These are phyloP conservation scores for Solanum sitiens DNA, from an alignment of 257 asterid genomes.

Conservation along the genomic window DNA sequence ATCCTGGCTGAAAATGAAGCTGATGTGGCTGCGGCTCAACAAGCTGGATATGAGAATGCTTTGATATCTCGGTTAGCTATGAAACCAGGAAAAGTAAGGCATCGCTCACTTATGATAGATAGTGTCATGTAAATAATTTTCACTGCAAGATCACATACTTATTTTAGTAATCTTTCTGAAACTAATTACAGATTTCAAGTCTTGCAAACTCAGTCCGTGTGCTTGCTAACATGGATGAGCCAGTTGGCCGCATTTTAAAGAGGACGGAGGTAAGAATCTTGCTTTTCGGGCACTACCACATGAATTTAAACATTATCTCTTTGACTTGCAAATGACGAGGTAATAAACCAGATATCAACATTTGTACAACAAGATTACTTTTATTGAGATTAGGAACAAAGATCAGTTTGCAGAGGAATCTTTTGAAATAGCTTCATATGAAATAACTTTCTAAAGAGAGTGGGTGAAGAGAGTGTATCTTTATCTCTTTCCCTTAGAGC, in stretches of 20 bases:
- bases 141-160: not conserved
- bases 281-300: not conserved
- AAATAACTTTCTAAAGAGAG: not conserved
- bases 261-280: slow-evolving; percentile 51
- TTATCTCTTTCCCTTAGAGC: not conserved
- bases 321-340: not conserved
- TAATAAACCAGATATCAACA: not conserved
- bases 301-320: not conserved
- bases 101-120: not conserved
- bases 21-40: slow-evolving; percentile 53
- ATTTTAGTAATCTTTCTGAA: not conserved
- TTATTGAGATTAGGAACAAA: not conserved
- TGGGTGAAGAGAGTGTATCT: not conserved
- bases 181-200: slow-evolving; percentile 26
- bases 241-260: slow-evolving; percentile 57
- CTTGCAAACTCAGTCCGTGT: slow-evolving; percentile 63
- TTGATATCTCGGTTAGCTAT: slow-evolving; percentile 58
- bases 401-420: not conserved
- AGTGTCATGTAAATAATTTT: not conserved
- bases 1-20: slow-evolving; percentile 51
- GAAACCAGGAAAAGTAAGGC: slow-evolving; percentile 49
- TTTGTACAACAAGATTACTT: not conserved
- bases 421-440: not conserved
- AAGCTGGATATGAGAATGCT: slow-evolving; percentile 60
- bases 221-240: slow-evolving; percentile 80